These are phyloP conservation scores for Epichloe festucae DNA, from an alignment of 2,329 filamentous ascomycete species.

Conservation along the genomic window DNA sequence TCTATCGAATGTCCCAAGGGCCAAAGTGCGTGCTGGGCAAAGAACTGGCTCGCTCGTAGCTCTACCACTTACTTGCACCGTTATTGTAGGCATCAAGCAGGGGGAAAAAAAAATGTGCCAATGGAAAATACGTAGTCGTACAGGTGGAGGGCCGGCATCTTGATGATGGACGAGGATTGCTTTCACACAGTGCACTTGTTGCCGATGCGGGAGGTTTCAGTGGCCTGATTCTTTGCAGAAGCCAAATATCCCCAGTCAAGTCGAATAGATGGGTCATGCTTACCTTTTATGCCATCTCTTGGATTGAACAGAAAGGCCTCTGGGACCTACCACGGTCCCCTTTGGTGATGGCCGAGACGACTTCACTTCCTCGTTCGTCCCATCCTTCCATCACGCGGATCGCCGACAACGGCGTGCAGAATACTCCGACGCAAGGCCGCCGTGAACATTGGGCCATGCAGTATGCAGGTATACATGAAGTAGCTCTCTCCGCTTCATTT, in stretches of 20 bases:
- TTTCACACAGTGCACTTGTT: not conserved
- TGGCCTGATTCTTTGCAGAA: not conserved
- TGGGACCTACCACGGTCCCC: not conserved
- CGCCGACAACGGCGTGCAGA: not conserved
- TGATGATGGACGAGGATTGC: not conserved
- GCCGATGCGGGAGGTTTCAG: not conserved
- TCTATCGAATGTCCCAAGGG: not conserved
- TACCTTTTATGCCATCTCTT: slow-evolving; percentile 1
- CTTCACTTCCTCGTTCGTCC: not conserved
- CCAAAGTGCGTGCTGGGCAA: not conserved
- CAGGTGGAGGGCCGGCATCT: slow-evolving; percentile 3
- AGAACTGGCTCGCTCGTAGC: not conserved
- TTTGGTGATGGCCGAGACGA: not conserved
- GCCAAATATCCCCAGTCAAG: not conserved
- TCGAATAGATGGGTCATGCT: not conserved
- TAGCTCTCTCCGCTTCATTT: not conserved
- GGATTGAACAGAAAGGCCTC: not conserved
- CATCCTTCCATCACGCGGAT: not conserved
- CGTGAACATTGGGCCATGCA: not conserved
- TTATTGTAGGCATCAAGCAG: slow-evolving; percentile 69
- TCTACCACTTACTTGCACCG: slow-evolving; percentile 50
- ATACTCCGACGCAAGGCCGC: not conserved
- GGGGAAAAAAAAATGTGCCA: slow-evolving; percentile 55
- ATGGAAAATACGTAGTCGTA: slow-evolving; percentile 54
- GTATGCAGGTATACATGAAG: not conserved